Conservation (phyloP, 768 basidiomycete genomes). For the Lactarius akahatsu region DNA sequence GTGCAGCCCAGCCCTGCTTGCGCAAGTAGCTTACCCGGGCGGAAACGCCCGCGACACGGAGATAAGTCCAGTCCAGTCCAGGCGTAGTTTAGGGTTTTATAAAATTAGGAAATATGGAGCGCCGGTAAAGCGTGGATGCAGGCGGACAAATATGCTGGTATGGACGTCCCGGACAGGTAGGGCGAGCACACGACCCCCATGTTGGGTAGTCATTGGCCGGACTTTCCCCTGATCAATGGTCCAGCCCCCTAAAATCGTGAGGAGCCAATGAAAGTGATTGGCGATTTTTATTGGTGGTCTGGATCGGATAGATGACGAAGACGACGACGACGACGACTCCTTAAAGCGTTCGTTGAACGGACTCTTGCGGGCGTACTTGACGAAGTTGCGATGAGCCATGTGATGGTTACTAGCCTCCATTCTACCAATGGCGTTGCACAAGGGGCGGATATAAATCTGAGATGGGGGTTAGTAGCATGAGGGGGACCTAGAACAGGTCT, state of each 20-base stretch:
- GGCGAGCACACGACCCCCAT: slow-evolving; percentile 1
- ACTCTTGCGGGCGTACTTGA: background rate
- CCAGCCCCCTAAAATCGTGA: slow-evolving; percentile 12
- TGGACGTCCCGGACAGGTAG: slow-evolving; percentile 8
- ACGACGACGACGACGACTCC: background rate
- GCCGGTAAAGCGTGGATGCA: slow-evolving; percentile 16
- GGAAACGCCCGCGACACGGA: slow-evolving; percentile 23
- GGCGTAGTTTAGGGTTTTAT: slow-evolving; percentile 24
- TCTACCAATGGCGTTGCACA: slow-evolving; percentile 5
- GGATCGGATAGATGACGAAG: slow-evolving; percentile 19
- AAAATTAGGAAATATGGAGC: slow-evolving; percentile 19
- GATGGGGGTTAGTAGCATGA: slow-evolving; percentile 4
- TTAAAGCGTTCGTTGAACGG: background rate
- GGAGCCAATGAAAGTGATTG: background rate
- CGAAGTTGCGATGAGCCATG: slow-evolving; percentile 3
- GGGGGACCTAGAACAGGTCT: slow-evolving; percentile 17
- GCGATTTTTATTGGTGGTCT: slow-evolving; percentile 7
- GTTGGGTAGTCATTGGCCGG: slow-evolving; percentile 9
- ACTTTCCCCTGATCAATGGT: slow-evolving; percentile 8
- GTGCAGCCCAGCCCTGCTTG: slow-evolving; percentile 21
- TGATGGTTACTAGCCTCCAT: slow-evolving; percentile 3
- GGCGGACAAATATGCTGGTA: background rate
- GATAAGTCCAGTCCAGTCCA: slow-evolving; percentile 25
- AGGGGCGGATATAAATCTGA: slow-evolving; percentile 9
- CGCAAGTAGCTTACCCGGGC: slow-evolving; percentile 7